Evolutionary conservation across 108 stramenopile species (phyloP).

Genomic region (Pseudonitzschia delicatissima): DNA sequence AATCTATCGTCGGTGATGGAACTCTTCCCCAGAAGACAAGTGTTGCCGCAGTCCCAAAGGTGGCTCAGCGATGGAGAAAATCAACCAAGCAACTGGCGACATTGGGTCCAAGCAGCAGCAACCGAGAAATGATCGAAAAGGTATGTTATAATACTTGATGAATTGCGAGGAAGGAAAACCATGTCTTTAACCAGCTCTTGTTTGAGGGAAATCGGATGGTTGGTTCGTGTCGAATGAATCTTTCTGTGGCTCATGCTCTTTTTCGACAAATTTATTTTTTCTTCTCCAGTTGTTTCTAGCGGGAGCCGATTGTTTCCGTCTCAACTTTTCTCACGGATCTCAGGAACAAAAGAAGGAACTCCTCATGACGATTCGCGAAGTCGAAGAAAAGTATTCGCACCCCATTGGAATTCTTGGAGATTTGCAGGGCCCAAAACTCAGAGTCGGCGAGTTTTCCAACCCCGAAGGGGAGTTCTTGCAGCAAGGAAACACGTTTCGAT

Average conservation of each 20-base stretch:
- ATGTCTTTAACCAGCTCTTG: too few species aligned
- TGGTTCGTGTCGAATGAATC: too few species aligned
- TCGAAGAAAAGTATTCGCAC: slow-evolving; percentile 92
- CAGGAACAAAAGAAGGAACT: slow-evolving; percentile 94
- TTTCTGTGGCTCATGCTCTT: too few species aligned
- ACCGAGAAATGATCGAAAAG: slow-evolving; percentile 89
- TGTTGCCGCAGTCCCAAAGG: slow-evolving; percentile 49
- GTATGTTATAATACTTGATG: not conserved
- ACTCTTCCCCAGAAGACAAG: slow-evolving; percentile 7
- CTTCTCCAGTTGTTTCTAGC: slow-evolving; percentile 89
- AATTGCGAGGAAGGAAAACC: too few species aligned
- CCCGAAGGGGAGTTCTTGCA: slow-evolving; percentile 66
- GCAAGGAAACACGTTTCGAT: slow-evolving; percentile 82
- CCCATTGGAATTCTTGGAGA: slow-evolving; percentile 94
- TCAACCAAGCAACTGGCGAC: slow-evolving; percentile 92
- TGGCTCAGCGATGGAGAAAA: slow-evolving; percentile 83
- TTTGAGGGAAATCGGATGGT: too few species aligned
- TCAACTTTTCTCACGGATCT: slow-evolving; percentile 94
- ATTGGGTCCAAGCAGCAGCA: slow-evolving; percentile 86
- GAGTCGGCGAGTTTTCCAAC: slow-evolving; percentile 86
- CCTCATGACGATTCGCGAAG: slow-evolving; percentile 68
- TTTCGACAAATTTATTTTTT: too few species aligned
- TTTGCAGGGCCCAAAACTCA: slow-evolving; percentile 94
- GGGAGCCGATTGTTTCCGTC: slow-evolving; percentile 93
- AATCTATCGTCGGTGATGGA: not conserved